A percentile compares a stretch with the other conserved stretches of the same genome.
Evolutionary conservation across 148 eudicot genomes (phyloP).

Genomic region (Silene latifolia): DNA sequence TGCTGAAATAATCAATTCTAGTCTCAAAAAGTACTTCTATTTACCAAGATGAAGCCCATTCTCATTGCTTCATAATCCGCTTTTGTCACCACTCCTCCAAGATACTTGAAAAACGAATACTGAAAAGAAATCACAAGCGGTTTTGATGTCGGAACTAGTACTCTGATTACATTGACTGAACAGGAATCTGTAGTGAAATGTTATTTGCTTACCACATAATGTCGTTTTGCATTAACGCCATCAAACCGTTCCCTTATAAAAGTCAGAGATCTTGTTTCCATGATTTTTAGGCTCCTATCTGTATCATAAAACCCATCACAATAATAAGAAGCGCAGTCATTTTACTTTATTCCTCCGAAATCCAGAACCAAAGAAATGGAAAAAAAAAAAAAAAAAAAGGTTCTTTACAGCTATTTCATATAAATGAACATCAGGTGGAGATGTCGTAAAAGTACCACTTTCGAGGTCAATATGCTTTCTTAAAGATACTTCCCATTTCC

Average conservation of each 20-base stretch:
- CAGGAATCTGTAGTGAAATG: too few relatives aligned
- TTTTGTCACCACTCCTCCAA: conserved; percentile 25
- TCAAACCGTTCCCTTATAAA: conserved; percentile 23
- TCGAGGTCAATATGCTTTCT: neutral
- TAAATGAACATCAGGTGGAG: neutral
- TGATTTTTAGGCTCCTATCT: conserved; percentile 7
- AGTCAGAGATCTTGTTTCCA: conserved; percentile 19
- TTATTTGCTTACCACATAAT: conserved; percentile 19
- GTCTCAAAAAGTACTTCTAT: too few relatives aligned
- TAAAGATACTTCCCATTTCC: conserved; percentile 28
- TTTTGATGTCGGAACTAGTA: too few relatives aligned
- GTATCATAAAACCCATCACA: neutral
- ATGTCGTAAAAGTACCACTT: conserved; percentile 4
- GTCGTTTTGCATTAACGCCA: conserved; percentile 28
- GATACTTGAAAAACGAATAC: conserved; percentile 29
- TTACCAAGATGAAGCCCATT: conserved; percentile 31
- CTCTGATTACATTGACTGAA: too few relatives aligned
- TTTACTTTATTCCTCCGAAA: too few relatives aligned
- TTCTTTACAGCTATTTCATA: neutral
- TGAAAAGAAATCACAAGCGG: neutral
- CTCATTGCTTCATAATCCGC: conserved; percentile 31
- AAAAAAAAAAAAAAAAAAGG: too few relatives aligned
- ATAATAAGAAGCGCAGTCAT: too few relatives aligned
- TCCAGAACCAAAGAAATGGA: too few relatives aligned
- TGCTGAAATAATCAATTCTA: neutral